These are phyloP conservation scores for Quercus berberidifolia DNA, from an alignment of 306 rosid species.

Conservation along the genomic window DNA sequence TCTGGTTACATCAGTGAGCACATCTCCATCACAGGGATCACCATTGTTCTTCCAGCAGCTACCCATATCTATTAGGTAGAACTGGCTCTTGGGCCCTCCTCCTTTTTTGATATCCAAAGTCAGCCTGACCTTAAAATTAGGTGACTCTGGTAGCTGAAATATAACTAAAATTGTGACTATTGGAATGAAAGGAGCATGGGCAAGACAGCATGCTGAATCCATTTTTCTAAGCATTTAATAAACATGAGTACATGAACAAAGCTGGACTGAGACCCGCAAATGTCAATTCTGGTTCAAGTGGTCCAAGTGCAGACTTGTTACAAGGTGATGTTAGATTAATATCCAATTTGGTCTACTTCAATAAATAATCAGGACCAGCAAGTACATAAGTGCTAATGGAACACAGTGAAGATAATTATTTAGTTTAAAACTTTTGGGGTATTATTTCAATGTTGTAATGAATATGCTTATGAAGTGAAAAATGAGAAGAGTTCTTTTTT, in stretches of 20 bases:
- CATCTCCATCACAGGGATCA: conserved; percentile 44
- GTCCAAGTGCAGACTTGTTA: background rate
- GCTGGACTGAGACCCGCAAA: background rate
- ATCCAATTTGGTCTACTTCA: background rate
- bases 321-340: background rate
- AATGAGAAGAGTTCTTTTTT: background rate
- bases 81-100: conserved; percentile 70
- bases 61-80: conserved; percentile 59
- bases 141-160: conserved; percentile 63
- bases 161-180: conserved; percentile 11
- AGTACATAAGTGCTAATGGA: background rate
- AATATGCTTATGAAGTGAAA: background rate
- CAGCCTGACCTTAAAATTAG: conserved; percentile 54
- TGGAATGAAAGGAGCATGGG: background rate
- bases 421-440: background rate
- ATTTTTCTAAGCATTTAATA: background rate
- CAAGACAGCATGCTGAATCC: background rate
- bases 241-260: background rate
- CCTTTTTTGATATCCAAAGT: conserved; percentile 47
- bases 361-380: background rate
- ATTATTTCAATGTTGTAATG: background rate
- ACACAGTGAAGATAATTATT: background rate
- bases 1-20: conserved; percentile 52
- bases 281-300: background rate
- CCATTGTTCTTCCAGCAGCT: conserved; percentile 81